Evolutionary conservation across 2,329 filamentous ascomycete genomes (phyloP), one percentile per base, ranked within the genome.

Genomic region (Lachnellula cervina): DNA sequence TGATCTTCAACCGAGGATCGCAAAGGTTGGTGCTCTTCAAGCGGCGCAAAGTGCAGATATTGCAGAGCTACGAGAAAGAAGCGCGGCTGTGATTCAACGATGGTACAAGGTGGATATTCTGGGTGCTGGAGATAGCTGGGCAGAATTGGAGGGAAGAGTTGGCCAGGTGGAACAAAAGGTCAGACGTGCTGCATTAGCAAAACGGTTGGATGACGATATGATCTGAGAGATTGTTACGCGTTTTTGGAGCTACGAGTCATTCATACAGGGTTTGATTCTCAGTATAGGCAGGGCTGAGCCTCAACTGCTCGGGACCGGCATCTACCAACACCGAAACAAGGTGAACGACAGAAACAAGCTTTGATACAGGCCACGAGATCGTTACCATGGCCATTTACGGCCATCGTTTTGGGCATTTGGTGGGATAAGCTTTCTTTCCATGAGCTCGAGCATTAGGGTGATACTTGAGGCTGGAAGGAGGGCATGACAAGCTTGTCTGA

Each of bases 41-140:
- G 53, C 59, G 9, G 59, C 61, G 14, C 69, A 71, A 51, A 62
- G 60, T 52, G 52, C 61, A 21, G 66, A 69, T n/a, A 60, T 70
- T 21, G 58, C 62, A 49, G 57, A 64, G 16, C 49, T 71, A 19
- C 61, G 66, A 48, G 63, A 67, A 44, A 49, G 64, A 50, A 70
- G 62, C 25, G 68, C 68, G 4, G 63, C 61, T 5, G 46, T 68
- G 2, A 60, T 71, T 34, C 66, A 70, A 52, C 59, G 59, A 21
- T 70, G 68, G 68, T 69, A 71, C 54, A 59, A 58, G 17, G 52
- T 61, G 17, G 65, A 69, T 55, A 55, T 70, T 43, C 48, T 70
- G 16, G 53, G 60, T 17, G 58, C 61, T 21, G 69, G 69, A 21
- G 68, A 70, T n/a, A 61, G 42, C 21, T 71, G 68, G 69, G 68